A percentile compares a stretch with the other conserved stretches of the same genome.
These are phyloP conservation scores for Colletotrichum endophyticum DNA, from an alignment of 2,329 filamentous ascomycete species.

Conservation along the genomic window DNA sequence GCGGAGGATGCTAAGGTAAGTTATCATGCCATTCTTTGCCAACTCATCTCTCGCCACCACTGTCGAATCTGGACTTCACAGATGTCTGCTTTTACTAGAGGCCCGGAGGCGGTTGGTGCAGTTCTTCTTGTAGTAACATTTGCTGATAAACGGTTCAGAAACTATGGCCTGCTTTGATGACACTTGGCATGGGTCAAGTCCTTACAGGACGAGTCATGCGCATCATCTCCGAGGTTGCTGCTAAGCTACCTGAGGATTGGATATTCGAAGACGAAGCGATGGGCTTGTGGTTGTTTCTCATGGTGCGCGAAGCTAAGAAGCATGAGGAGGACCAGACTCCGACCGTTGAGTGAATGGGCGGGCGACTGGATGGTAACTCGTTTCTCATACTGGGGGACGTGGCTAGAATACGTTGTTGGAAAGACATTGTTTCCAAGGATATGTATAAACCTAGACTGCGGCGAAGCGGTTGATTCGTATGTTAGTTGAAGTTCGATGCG, in stretches of 20 bases:
- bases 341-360: background rate
- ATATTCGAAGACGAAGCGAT: background rate
- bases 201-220: background rate
- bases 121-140: background rate
- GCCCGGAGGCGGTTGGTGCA: no score
- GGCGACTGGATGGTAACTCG: background rate
- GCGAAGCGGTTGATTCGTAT: background rate
- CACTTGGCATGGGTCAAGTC: background rate
- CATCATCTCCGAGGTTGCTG: background rate
- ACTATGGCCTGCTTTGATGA: background rate
- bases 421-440: background rate
- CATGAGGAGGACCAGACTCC: background rate
- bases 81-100: no score
- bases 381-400: background rate
- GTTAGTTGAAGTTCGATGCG: background rate
- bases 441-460: background rate
- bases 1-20: background rate
- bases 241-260: background rate
- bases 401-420: background rate
- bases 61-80: no score
- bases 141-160: background rate
- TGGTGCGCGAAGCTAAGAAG: background rate
- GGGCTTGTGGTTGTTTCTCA: background rate
- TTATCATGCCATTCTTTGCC: rapidly evolving
- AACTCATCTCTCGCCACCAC: background rate